phyloP scores from a whole-genome alignment of 164 flowering plant species.

The Aristolochia contorta region DNA sequence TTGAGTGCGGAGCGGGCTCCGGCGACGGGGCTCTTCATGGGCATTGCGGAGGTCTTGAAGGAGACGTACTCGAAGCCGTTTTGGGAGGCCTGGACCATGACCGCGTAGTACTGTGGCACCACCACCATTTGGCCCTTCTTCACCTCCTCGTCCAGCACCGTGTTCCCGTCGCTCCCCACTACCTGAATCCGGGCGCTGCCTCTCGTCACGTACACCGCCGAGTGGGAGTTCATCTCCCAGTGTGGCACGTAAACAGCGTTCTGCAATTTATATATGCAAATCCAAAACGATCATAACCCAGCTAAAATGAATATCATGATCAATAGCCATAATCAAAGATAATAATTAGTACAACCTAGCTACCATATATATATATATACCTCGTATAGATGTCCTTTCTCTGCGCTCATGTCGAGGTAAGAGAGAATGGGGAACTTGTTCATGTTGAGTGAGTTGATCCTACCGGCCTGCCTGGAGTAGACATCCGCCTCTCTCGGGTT shows the following conservation, averaged over 20 bases:
- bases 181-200: slow-evolving; percentile 31
- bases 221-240: slow-evolving; percentile 29
- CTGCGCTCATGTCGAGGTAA: slow-evolving; percentile 30
- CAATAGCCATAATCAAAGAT: too few relatives aligned
- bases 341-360: too few relatives aligned
- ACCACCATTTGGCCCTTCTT: slow-evolving; percentile 25
- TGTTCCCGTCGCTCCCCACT: slow-evolving; percentile 21
- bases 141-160: slow-evolving; percentile 23
- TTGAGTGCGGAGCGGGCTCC: slow-evolving; percentile 30
- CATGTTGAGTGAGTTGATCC: slow-evolving; percentile 19
- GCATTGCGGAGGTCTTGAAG: slow-evolving; percentile 25
- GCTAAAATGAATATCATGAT: too few relatives aligned
- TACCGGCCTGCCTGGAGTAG: slow-evolving; percentile 22
- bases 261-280: slow-evolving; percentile 12
- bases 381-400: slow-evolving; percentile 28
- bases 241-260: slow-evolving; percentile 28
- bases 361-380: slow-evolving; percentile 12
- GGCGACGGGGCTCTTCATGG: slow-evolving; percentile 21
- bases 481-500: slow-evolving; percentile 16
- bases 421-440: slow-evolving; percentile 32
- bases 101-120: slow-evolving; percentile 29
- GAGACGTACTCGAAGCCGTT: slow-evolving; percentile 29
- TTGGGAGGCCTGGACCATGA: slow-evolving; percentile 16
- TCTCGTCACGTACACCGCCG: slow-evolving; percentile 19
- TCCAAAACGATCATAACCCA: too few relatives aligned